Evolutionary conservation across 2,329 filamentous ascomycete species (phyloP), one percentile per base, ranked within the genome.

Genomic region (Aspergillus pseudoterreus): DNA sequence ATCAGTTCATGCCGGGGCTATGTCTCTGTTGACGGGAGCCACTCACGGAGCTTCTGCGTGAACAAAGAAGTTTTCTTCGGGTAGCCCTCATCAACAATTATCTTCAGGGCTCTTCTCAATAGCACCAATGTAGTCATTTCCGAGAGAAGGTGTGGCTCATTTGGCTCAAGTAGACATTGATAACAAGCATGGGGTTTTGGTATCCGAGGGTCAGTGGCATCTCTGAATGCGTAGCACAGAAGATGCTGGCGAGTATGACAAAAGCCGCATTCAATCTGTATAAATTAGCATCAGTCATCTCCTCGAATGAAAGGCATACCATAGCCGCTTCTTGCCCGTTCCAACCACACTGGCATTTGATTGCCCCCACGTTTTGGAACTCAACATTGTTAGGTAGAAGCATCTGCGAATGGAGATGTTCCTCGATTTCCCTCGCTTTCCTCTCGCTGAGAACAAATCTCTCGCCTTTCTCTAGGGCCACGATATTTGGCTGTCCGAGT

Each of bases 111-210:
- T 43, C 59, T 56, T 44, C 67, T 61, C 27, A 67, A 33, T 6
- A 68, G 54, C 6, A 63, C 61, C 4, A 68, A 51, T 10, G 60
- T 63, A 41, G 57, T 56, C 54, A 70, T 61, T 44, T 67, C 59
- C 27, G 52, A 47, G 22, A 68, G 48, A 38, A 66, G 19, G n/a
- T 58, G 35, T n/a, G 45, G 45, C 48, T 68, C 67, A 12, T 59
- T 53, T 8, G 60, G 60, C 33, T 62, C 57, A 19, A 75, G 58
- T n/a, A 78, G 60, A 53, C 77, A 79, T 27, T 62, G 59, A 55
- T 78, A 78, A 62, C 77, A 79, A 14, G 68, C 66, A 57, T 79
- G 75, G n/a, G 65, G 53, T 24, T 67, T 59, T 30, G 73, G 71
- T 17, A 77, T 54, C 30, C 69, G 68, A 9, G 63, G 59, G 55